These are phyloP conservation scores for Coniochaeta ligniaria DNA, from an alignment of 2,329 filamentous ascomycete species.

Conservation along the genomic window DNA sequence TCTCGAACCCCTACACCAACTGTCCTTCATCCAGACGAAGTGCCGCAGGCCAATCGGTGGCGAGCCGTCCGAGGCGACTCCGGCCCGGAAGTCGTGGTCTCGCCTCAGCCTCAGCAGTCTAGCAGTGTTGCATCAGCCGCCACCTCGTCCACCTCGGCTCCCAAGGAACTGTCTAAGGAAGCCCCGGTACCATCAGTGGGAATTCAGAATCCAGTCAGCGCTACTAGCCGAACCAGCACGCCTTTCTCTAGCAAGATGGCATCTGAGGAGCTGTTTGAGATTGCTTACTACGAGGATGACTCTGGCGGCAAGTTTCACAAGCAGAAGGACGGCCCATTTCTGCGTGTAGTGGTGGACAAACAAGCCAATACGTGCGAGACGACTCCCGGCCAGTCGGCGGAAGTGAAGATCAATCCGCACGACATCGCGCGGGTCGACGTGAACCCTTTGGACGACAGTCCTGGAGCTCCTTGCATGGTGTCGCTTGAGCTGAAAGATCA, in stretches of 20 bases:
- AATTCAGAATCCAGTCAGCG: neutral
- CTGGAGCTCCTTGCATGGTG: conserved; percentile 7
- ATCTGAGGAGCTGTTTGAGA: neutral
- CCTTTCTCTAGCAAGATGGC: neutral
- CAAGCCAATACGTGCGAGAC: neutral
- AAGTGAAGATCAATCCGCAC: conserved; percentile 3
- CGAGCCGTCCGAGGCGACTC: neutral
- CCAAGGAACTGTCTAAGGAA: neutral
- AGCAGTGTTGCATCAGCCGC: neutral
- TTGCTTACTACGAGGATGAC: neutral
- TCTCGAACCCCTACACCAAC: neutral
- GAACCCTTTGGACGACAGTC: conserved; percentile 1
- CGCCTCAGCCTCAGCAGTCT: neutral
- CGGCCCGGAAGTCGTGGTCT: neutral
- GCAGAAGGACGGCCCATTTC: neutral
- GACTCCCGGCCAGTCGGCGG: neutral
- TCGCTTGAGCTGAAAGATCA: conserved; percentile 2
- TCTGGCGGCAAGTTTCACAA: neutral
- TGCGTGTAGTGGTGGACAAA: neutral
- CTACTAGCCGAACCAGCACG: neutral
- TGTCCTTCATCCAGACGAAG: neutral
- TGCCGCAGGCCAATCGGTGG: neutral
- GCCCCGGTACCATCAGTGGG: neutral
- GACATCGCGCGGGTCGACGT: conserved; percentile 1
- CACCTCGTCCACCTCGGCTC: neutral